Evolutionary conservation across 768 basidiomycete species (phyloP).

Genomic region (Leccinum olivaceopallidum): DNA sequence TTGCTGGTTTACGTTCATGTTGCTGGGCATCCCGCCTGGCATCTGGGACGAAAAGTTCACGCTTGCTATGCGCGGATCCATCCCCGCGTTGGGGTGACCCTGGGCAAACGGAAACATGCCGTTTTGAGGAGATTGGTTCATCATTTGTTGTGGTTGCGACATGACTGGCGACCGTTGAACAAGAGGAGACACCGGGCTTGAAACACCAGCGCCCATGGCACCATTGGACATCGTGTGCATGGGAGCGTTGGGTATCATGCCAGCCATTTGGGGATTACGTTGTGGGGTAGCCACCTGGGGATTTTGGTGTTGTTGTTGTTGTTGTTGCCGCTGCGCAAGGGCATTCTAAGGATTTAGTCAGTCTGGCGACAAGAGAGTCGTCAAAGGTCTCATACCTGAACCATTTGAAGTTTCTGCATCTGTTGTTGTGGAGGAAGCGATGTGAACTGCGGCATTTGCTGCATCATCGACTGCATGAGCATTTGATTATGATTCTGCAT

Average conservation of each 20-base stretch:
- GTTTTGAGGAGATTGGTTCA: slow-evolving; percentile 30
- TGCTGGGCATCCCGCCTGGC: slow-evolving; percentile 28
- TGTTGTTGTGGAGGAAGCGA: slow-evolving; percentile 52
- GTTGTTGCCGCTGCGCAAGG: slow-evolving; percentile 31
- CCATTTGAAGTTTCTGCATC: slow-evolving; percentile 54
- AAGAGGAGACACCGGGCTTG: slow-evolving; percentile 32
- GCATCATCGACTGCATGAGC: slow-evolving; percentile 54
- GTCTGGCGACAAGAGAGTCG: background rate
- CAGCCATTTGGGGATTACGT: slow-evolving; percentile 32
- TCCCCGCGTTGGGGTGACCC: slow-evolving; percentile 20
- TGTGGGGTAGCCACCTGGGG: slow-evolving; percentile 21
- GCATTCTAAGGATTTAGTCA: slow-evolving; percentile 15
- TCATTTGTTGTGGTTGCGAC: slow-evolving; percentile 30
- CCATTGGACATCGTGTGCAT: slow-evolving; percentile 29
- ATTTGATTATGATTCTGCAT: slow-evolving; percentile 58
- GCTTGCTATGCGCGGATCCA: slow-evolving; percentile 34
- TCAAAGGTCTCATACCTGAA: slow-evolving; percentile 44
- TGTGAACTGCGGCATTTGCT: slow-evolving; percentile 54
- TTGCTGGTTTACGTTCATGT: slow-evolving; percentile 40
- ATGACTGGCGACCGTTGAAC: slow-evolving; percentile 30
- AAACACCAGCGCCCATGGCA: slow-evolving; percentile 21
- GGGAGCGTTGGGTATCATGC: slow-evolving; percentile 30
- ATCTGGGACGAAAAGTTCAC: slow-evolving; percentile 33
- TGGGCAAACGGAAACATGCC: slow-evolving; percentile 35
- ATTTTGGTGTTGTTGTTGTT: slow-evolving; percentile 33